Evolutionary conservation across 768 basidiomycete genomes (phyloP).

Genomic region (Lanmaoa rubissima): DNA sequence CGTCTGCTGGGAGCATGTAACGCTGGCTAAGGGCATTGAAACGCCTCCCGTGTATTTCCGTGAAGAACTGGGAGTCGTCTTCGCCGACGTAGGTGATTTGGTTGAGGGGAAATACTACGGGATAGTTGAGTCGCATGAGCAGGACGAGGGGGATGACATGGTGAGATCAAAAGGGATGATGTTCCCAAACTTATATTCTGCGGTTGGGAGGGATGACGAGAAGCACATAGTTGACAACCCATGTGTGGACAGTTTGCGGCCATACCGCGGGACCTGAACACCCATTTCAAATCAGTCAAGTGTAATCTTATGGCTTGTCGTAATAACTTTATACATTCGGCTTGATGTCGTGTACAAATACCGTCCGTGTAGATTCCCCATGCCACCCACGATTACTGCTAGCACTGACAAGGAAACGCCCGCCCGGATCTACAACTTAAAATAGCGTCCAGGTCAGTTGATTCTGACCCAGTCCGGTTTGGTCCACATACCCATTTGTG

Average conservation of each 20-base stretch:
- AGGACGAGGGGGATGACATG: conserved; percentile 24
- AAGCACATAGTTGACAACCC: conserved; percentile 24
- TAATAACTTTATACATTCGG: conserved; percentile 35
- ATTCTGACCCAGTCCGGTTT: conserved; percentile 15
- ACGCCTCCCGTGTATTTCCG: conserved; percentile 47
- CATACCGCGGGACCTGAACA: conserved; percentile 34
- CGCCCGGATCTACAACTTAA: conserved; percentile 82
- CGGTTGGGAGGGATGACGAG: conserved; percentile 33
- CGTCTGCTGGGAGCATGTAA: conserved; percentile 66
- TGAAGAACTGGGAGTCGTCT: conserved; percentile 55
- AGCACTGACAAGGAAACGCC: conserved; percentile 83
- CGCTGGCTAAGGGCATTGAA: conserved; percentile 54
- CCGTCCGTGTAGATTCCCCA: conserved; percentile 85
- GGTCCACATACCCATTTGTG: conserved; percentile 77
- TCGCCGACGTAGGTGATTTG: conserved; percentile 39
- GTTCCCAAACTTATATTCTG: conserved; percentile 31
- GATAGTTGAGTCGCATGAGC: conserved; percentile 32
- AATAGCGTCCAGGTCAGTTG: conserved; percentile 20
- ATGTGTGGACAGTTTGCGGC: conserved; percentile 29
- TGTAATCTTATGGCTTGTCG: conserved; percentile 28
- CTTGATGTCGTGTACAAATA: conserved; percentile 89
- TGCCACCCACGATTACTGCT: conserved; percentile 95
- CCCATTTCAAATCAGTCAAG: conserved; percentile 32
- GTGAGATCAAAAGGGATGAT: not conserved
- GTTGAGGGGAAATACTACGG: conserved; percentile 34